These are phyloP conservation scores for Fusarium coicis DNA, from an alignment of 2,329 filamentous ascomycete genomes.

Conservation along the genomic window DNA sequence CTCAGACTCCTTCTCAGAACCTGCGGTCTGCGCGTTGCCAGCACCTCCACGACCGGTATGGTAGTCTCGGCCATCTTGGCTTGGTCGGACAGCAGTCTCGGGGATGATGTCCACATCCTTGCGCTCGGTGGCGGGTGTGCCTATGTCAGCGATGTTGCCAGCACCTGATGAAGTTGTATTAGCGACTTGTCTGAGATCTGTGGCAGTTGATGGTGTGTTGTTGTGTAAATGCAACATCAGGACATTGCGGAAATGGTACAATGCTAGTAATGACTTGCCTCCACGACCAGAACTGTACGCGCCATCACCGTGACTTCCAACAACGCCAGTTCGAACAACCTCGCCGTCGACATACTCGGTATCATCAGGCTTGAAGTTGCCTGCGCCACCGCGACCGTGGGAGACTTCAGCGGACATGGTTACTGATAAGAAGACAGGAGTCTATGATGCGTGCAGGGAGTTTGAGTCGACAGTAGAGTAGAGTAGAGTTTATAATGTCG, in stretches of 20 bases:
- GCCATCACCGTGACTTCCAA: constrained; percentile 67
- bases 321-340: constrained; percentile 65
- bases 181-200: background rate
- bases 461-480: background rate
- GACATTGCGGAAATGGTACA: background rate
- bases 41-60: constrained; percentile 71
- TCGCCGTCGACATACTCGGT: constrained; percentile 71
- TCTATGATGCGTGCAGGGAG: background rate
- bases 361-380: constrained; percentile 68
- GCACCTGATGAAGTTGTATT: constrained; percentile 54
- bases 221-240: background rate
- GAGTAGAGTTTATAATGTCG: background rate
- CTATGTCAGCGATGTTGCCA: constrained; percentile 67
- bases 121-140: constrained; percentile 53
- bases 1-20: constrained; percentile 46
- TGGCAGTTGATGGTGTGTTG: background rate
- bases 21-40: constrained; percentile 62
- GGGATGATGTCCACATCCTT: constrained; percentile 65
- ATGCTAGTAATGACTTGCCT: constrained; percentile 54
- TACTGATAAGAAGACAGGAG: constrained; percentile 15
- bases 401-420: constrained; percentile 61
- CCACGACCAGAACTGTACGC: constrained; percentile 69
- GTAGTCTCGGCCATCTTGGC: constrained; percentile 60
- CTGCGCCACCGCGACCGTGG: constrained; percentile 70
- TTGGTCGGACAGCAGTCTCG: constrained; percentile 61